Base-by-base conservation (phyloP, 805 yeast species). In the Ogataea dorogensis region DNA sequence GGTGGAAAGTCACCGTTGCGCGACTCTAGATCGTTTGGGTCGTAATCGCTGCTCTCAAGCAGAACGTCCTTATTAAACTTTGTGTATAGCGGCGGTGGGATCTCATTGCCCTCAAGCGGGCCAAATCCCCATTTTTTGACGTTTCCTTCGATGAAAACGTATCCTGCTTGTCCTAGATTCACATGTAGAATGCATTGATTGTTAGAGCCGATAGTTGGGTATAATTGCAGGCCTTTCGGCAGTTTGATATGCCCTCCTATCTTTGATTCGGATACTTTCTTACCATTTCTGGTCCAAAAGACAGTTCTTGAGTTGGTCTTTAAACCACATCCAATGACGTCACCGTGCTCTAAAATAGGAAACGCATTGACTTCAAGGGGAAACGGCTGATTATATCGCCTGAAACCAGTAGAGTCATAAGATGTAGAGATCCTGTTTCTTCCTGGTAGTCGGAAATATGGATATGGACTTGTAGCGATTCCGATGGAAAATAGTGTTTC, bases 71-170 rank as follows among this genome's bases (percentile, higher is more conserved):
- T 79, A 28, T 76, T 78, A 51, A 80, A 88, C 39, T 80, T 77
- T 31, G 86, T 85, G 61, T 91, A 91, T 7, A 93, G 81, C 1
- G 98, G 98, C 3, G 98, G 96, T 5, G 98, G 95, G 3, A 94
- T 82, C 40, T 88, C 82, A 31, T 72, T 75, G 1, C 98, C 98
- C 47, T 81, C 85, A 24, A 82, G 70, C 3, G 93, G 91, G n/a
- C 95, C 96, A 51, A 83, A 81, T 5, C 96, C 95, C 96, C 96
- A 88, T 57, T 85, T 87, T 57, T 88, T 88, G 24, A 89, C 95
- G 55, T 88, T 87, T 2, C 86, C 96, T 56, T 89, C 96, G 31
- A 89, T 86, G 54, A 75, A 87, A 2, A 89, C 96, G 62, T 76
- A 88, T 2, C 96, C 97, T 39, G 79, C 70, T 50, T 86, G 91